These are phyloP conservation scores for Cladosporium cucumerinum DNA, from an alignment of 2,329 filamentous ascomycete species.

Conservation along the genomic window DNA sequence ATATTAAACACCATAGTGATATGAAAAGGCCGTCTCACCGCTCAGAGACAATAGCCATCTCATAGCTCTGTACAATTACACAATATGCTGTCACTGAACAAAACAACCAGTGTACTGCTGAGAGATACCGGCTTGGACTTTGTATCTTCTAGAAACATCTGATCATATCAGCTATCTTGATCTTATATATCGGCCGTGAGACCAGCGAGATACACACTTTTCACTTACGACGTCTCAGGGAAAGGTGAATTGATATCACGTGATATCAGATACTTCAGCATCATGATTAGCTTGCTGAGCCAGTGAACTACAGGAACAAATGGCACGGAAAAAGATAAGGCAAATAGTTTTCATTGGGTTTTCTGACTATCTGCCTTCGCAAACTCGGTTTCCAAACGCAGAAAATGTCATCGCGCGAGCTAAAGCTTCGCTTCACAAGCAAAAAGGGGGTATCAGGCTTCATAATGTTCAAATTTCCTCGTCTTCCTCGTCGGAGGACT, in stretches of 20 bases:
- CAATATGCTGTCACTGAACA: not conserved
- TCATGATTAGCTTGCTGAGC: not conserved
- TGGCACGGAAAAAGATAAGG: not conserved
- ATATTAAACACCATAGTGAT: not conserved
- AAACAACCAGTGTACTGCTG: not conserved
- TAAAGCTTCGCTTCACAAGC: not conserved
- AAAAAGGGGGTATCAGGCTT: not conserved
- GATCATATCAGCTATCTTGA: not conserved
- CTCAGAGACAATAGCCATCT: not conserved
- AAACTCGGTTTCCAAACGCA: not conserved
- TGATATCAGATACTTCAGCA: not conserved
- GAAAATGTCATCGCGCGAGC: not conserved
- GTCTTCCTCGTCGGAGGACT: no score
- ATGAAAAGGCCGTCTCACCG: not conserved
- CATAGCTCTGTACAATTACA: not conserved
- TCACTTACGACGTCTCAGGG: not conserved
- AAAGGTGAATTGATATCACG: not conserved
- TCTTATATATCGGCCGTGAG: not conserved
- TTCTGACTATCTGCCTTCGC: not conserved
- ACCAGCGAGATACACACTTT: not conserved
- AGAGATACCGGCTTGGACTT: not conserved
- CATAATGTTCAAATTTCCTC: not conserved
- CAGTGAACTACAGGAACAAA: not conserved
- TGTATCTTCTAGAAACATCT: not conserved
- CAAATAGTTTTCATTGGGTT: not conserved